A percentile compares a stretch with the other conserved stretches of the same genome.
phyloP scores from a whole-genome alignment of 441 rosid species.

The Pelargonium myrrhifolium region DNA sequence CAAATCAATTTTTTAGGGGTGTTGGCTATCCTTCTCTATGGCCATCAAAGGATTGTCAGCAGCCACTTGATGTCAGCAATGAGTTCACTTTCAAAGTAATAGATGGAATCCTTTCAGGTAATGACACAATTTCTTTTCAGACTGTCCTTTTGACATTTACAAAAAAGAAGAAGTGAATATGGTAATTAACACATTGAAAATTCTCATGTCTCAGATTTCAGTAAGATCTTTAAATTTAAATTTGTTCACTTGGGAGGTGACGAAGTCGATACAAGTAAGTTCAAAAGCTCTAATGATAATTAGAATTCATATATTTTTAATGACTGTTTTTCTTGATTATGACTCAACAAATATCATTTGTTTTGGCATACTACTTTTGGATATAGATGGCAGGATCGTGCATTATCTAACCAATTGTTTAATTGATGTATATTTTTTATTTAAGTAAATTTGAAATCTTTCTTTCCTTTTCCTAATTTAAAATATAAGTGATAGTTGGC shows the following conservation, averaged over 20 bases:
- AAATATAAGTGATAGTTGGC: not conserved
- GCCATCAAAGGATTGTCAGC: slow-evolving; percentile 63
- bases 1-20: slow-evolving; percentile 38
- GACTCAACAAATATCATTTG: not conserved
- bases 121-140: not conserved
- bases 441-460: not conserved
- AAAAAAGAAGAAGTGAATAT: too few species aligned
- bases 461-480: not conserved
- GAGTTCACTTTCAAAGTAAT: slow-evolving; percentile 60
- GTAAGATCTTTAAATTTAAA: slow-evolving; percentile 65
- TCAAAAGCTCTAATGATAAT: not conserved
- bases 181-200: not conserved
- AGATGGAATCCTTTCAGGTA: slow-evolving; percentile 74
- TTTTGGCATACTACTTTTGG: not conserved
- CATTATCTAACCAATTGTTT: not conserved
- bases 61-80: slow-evolving; percentile 70
- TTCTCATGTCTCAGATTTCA: slow-evolving; percentile 45
- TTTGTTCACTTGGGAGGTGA: slow-evolving; percentile 77
- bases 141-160: too few species aligned
- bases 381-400: too few species aligned
- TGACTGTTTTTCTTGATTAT: slow-evolving; percentile 17
- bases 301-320: not conserved
- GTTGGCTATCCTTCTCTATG: slow-evolving; percentile 60
- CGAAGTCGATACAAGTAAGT: slow-evolving; percentile 64
- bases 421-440: not conserved